Evolutionary conservation across 2,329 filamentous ascomycete species (phyloP), one percentile per base, ranked within the genome.

Genomic region (Fusarium buxicola): DNA sequence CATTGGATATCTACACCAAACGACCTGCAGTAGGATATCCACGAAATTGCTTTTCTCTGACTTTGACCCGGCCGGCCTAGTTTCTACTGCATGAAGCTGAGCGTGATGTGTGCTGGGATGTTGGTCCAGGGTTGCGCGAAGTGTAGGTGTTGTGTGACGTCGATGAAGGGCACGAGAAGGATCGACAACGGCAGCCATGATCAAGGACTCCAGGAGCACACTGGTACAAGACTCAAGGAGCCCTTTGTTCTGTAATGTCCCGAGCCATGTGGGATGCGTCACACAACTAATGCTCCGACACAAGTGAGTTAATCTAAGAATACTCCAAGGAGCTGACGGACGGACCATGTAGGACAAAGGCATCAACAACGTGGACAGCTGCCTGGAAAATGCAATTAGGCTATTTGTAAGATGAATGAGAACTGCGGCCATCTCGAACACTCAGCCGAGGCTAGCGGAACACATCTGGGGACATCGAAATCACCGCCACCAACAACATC

Each of bases 71-170:
- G 35, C 25, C 25, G 21, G 6, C 27, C 24, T 32, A 45, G 15
- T 30, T 49, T 8, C 18, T 24, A 28, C 39, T 43, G 48, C 21
- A 43, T 41, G 38, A 16, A 18, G 24, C 12, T 12, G 12, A 13
- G 36, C 46, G 16, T 52, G 54, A 48, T 27, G 35, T 30, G 41
- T 46, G 44, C 55, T 38, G 12, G 45, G 55, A 47, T 57, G 52
- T 65, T 62, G 27, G 25, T 28, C 31, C 27, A 61, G 53, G 49
- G 32, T 50, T 60, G 56, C 51, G 21, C n/a, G n/a, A 55, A 43
- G 43, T 30, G 21, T 32, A n/a, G 28, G 45, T 8, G 43, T 24
- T 62, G 64, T 56, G 58, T 55, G 43, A 65, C 56, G 38, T 18
- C 34, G 41, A 43, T 24, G 43, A 52, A 46, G 40, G 24, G 32